Evolutionary conservation across 1,284 basidiomycete species (phyloP).

Genomic region (Tranzscheliella williamsii): DNA sequence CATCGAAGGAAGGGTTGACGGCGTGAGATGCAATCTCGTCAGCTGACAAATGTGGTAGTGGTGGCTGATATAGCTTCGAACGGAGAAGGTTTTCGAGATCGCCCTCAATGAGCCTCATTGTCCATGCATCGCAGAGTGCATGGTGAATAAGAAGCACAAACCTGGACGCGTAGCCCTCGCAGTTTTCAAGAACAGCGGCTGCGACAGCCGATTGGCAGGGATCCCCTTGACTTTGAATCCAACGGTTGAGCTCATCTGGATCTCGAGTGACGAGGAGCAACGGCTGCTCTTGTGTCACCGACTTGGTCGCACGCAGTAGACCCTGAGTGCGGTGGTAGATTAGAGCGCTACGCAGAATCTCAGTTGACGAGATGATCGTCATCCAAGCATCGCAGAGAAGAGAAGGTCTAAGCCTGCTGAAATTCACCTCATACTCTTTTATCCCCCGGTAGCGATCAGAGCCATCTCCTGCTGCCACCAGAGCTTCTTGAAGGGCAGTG

Average conservation of each 20-base stretch:
- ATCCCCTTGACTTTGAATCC: conserved; percentile 1
- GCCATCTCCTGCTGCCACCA: neutral
- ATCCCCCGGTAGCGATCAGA: neutral
- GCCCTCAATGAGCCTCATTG: neutral
- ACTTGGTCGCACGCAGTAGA: neutral
- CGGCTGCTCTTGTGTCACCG: neutral
- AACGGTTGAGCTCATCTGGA: neutral
- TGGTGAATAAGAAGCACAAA: neutral
- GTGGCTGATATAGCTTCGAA: neutral
- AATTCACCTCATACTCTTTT: neutral
- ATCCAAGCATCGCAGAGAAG: neutral
- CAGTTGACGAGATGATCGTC: neutral
- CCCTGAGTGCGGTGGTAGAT: neutral
- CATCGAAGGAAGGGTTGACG: neutral
- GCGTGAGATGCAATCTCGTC: neutral
- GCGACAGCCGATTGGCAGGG: neutral
- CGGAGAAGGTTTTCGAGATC: neutral
- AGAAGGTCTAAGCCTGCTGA: neutral
- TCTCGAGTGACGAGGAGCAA: neutral
- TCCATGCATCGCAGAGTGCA: neutral
- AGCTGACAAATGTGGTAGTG: too few relatives aligned
- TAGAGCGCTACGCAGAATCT: neutral
- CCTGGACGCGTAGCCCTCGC: neutral
- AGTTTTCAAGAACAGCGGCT: neutral
- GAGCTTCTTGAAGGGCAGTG: neutral